A percentile compares a stretch with the other conserved stretches of the same genome.
These are phyloP conservation scores for Tylopilus plumbeoviolaceoides DNA, from an alignment of 768 basidiomycete species.

Conservation along the genomic window DNA sequence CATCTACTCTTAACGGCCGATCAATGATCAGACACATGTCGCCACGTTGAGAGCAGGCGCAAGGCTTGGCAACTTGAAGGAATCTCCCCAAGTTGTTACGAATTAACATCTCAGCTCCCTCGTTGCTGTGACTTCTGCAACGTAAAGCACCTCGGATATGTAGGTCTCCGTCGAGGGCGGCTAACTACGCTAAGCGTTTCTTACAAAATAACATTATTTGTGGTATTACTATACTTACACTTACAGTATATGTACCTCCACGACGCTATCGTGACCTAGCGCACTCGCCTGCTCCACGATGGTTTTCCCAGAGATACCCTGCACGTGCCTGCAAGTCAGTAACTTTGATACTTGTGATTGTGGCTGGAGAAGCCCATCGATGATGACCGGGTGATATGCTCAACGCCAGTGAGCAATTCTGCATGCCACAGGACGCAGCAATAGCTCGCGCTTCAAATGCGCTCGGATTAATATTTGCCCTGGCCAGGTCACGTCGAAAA, in stretches of 20 bases:
- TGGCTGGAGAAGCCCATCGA: background rate
- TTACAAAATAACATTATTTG: too few species aligned
- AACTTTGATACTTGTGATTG: background rate
- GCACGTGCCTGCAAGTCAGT: background rate
- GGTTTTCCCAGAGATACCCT: constrained; percentile 6
- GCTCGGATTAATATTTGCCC: background rate
- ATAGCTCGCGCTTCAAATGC: background rate
- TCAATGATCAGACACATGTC: background rate
- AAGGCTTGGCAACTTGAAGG: background rate
- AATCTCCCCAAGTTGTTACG: background rate
- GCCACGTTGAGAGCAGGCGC: background rate
- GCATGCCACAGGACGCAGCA: background rate
- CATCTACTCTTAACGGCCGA: constrained; percentile 1
- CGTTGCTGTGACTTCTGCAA: constrained; percentile 14
- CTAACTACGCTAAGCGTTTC: too few species aligned
- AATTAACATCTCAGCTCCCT: background rate
- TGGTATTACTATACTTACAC: too few species aligned
- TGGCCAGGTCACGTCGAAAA: constrained; percentile 1
- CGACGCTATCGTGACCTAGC: background rate
- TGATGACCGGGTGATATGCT: too few species aligned
- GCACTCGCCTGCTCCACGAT: background rate
- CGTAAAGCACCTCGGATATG: constrained; percentile 8
- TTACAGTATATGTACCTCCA: background rate
- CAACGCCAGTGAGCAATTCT: too few species aligned
- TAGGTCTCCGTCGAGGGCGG: too few species aligned